These are phyloP conservation scores for Paecilomyces niveus DNA, from an alignment of 2,329 filamentous ascomycete species.

Conservation along the genomic window DNA sequence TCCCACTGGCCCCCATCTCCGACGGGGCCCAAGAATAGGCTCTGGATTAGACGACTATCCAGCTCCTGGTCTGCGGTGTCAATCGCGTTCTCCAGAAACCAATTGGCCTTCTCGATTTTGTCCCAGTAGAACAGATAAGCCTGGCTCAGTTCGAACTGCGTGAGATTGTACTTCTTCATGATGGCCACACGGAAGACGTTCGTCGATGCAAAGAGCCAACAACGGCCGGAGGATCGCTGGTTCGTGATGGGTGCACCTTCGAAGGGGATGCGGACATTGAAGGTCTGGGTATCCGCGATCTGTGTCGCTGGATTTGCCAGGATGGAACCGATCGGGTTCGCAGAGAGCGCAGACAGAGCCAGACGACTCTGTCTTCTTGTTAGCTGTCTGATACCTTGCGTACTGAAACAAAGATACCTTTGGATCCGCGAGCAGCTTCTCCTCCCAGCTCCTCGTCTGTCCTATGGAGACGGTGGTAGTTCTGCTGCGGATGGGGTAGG, in stretches of 20 bases:
- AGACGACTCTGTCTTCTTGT: conserved; percentile 51
- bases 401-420: conserved; percentile 13
- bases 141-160: conserved; percentile 78
- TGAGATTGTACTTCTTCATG: conserved; percentile 73
- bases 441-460: conserved; percentile 17
- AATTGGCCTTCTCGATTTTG: conserved; percentile 87
- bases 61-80: conserved; percentile 65
- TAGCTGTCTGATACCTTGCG: neutral
- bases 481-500: conserved; percentile 10
- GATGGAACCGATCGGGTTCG: conserved; percentile 58
- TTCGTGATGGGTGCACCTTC: conserved; percentile 81
- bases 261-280: conserved; percentile 74
- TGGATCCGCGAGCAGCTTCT: conserved; percentile 17
- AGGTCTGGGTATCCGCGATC: conserved; percentile 67
- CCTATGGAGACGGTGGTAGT: conserved; percentile 12
- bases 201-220: conserved; percentile 89
- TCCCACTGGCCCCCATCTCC: conserved; percentile 86
- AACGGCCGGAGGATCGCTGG: conserved; percentile 72
- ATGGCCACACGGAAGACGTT: conserved; percentile 85
- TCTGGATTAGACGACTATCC: conserved; percentile 65
- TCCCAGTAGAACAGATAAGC: conserved; percentile 89
- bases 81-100: conserved; percentile 77
- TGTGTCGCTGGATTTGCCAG: conserved; percentile 57
- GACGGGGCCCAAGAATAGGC: conserved; percentile 60
- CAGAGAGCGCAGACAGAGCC: conserved; percentile 65